phyloP scores from a whole-genome alignment of 164 flowering plant species.

The Macadamia integrifolia region DNA sequence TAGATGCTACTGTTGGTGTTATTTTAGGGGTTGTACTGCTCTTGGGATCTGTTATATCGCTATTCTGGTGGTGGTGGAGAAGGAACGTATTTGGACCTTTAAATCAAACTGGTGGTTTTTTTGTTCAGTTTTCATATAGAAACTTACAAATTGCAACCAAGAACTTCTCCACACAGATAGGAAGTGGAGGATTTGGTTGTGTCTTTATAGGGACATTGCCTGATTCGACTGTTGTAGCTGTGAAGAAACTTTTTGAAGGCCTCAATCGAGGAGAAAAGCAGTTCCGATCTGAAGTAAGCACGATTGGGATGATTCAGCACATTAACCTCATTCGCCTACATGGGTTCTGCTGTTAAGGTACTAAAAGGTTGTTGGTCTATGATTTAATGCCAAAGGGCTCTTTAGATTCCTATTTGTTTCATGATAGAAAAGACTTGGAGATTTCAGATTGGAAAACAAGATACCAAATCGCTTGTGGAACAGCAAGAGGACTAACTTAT shows the following conservation, averaged over 20 bases:
- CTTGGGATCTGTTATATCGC: not conserved
- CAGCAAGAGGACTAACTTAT: constrained; percentile 35
- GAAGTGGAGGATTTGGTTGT: constrained; percentile 54
- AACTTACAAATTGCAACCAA: not conserved
- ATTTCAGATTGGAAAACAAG: constrained; percentile 29
- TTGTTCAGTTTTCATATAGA: too few species aligned
- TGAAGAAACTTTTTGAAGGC: constrained; percentile 42
- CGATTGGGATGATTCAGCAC: constrained; percentile 28
- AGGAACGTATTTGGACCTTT: not conserved
- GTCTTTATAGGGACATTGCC: constrained; percentile 45
- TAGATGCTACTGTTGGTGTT: too few species aligned
- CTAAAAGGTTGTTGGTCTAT: constrained; percentile 41
- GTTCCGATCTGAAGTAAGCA: not conserved
- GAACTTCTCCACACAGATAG: constrained; percentile 8
- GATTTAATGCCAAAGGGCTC: constrained; percentile 56
- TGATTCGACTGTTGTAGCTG: constrained; percentile 36
- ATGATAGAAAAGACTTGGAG: not conserved
- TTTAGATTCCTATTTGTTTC: constrained; percentile 33
- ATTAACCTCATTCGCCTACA: constrained; percentile 48
- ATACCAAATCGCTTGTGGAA: constrained; percentile 21
- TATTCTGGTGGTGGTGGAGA: not conserved
- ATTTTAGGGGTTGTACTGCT: not conserved
- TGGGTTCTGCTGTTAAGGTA: constrained; percentile 51
- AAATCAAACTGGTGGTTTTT: too few species aligned
- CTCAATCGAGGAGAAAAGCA: constrained; percentile 51